Evolutionary conservation across 768 basidiomycete genomes (phyloP), one percentile per base, ranked within the genome.

Genomic region (Tricholoma saponaceum): DNA sequence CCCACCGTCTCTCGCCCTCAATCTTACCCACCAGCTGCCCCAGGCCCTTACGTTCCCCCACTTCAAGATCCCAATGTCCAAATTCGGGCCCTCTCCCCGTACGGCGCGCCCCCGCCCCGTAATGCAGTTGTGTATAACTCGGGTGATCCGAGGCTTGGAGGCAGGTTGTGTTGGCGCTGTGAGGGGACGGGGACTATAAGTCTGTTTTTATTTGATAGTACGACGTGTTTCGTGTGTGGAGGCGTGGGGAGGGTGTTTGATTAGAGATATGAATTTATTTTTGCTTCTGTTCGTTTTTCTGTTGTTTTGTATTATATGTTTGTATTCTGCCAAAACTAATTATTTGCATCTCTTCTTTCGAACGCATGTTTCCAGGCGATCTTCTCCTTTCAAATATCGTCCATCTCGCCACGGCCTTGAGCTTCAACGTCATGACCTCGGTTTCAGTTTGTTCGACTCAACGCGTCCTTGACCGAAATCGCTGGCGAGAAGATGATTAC

Each of bases 91-190:
- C 39, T 41, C 4, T 53, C 57, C 5, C 59, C 52, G n/a, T 55
- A 53, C 32, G 16, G 16, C 52, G 44, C 56, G 10, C 70, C 71
- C 1, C 69, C 72, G 0, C 73, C 73, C 1, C 78, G 76, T 0
- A 69, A 78, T 16, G 69, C 82, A 13, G 6, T 41, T 12, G 33
- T 33, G 33, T 33, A 33, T 33, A 33, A 9, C 33, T 6, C 33
- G 12, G 33, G 33, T 6, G 33, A 33, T 33, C 33, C 33, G 20
- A 69, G 89, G 49, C 70, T 92, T 8, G 90, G 90, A 2, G 90
- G 91, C 0, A 62, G 70, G 44, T 53, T 79, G 61, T 92, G 91
- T 68, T 82, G 78, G 81, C 72, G 77, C 22, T 92, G 90, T 65
- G 71, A 74, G 32, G 91, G 91, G 2, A 66, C 70, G 20, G 90